These are phyloP conservation scores for Xylaria sp. DNA, from an alignment of 2,329 filamentous ascomycete species.

Conservation along the genomic window DNA sequence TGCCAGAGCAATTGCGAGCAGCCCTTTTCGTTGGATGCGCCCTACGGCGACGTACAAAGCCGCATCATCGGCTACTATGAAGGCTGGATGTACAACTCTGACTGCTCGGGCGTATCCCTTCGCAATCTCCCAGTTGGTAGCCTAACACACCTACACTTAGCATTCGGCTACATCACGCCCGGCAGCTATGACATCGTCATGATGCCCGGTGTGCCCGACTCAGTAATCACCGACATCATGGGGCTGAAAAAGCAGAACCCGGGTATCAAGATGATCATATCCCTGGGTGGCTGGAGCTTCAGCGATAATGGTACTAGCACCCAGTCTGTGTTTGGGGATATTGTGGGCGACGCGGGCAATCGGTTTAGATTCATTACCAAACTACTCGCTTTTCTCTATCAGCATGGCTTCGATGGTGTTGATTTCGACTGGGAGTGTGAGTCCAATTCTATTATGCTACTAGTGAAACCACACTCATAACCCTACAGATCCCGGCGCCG, in stretches of 20 bases:
- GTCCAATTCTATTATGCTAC: not conserved
- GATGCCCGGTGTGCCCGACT: slow-evolving; percentile 43
- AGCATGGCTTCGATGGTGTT: slow-evolving; percentile 32
- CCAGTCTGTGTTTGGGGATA: slow-evolving; percentile 46
- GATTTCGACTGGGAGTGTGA: slow-evolving; percentile 37
- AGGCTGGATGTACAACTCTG: slow-evolving; percentile 37
- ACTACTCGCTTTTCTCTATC: slow-evolving; percentile 40
- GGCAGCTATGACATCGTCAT: slow-evolving; percentile 44
- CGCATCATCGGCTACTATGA: slow-evolving; percentile 52
- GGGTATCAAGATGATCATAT: slow-evolving; percentile 49
- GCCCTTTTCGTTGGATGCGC: slow-evolving; percentile 22
- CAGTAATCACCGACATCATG: slow-evolving; percentile 45
- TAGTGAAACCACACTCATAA: not conserved
- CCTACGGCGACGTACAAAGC: slow-evolving; percentile 35
- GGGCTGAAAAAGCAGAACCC: slow-evolving; percentile 47
- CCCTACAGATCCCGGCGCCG: slow-evolving; percentile 36
- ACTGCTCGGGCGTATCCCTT: slow-evolving; percentile 8
- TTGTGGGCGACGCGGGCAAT: slow-evolving; percentile 32
- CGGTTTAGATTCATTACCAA: slow-evolving; percentile 40
- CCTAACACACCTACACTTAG: slow-evolving; percentile 51
- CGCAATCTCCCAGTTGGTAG: slow-evolving; percentile 55
- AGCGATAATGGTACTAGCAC: slow-evolving; percentile 46
- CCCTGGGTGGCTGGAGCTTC: slow-evolving; percentile 57
- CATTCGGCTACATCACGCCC: slow-evolving; percentile 53
- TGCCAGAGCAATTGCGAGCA: slow-evolving; percentile 47